Conservation (phyloP, 1,284 basidiomycete genomes). For the Microbotryum saponariae region DNA sequence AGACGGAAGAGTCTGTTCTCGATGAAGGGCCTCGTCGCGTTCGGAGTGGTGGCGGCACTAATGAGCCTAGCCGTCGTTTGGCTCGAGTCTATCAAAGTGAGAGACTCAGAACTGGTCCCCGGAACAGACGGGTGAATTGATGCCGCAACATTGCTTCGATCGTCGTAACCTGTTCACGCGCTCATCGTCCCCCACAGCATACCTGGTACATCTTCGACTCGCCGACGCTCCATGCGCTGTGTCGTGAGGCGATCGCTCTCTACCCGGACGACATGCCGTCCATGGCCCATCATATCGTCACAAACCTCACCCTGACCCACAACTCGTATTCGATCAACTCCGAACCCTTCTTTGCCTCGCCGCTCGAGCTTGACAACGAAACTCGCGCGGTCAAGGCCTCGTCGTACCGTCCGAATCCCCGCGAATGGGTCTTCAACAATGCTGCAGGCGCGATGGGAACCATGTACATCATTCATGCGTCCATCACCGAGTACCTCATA, state of each 20-base stretch:
- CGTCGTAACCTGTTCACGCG: background rate
- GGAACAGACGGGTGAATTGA: background rate
- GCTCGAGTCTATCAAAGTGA: slow-evolving; percentile 31
- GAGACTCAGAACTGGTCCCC: background rate
- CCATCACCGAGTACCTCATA: slow-evolving; percentile 65
- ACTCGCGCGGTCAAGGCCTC: slow-evolving; percentile 9
- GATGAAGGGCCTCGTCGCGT: slow-evolving; percentile 13
- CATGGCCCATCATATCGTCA: slow-evolving; percentile 68
- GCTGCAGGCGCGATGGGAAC: slow-evolving; percentile 95
- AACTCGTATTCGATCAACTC: slow-evolving; percentile 52
- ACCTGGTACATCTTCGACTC: slow-evolving; percentile 61
- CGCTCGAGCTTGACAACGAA: slow-evolving; percentile 4
- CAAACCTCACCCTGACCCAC: slow-evolving; percentile 50
- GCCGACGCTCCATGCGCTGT: slow-evolving; percentile 56
- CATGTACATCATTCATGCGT: slow-evolving; percentile 80
- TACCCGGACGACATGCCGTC: slow-evolving; percentile 52
- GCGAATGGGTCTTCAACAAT: slow-evolving; percentile 95
- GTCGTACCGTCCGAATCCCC: slow-evolving; percentile 37
- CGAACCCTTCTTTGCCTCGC: slow-evolving; percentile 14
- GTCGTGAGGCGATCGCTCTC: slow-evolving; percentile 59
- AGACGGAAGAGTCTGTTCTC: slow-evolving; percentile 7
- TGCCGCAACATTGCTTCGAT: background rate
- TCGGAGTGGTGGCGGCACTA: slow-evolving; percentile 15
- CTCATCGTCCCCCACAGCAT: slow-evolving; percentile 2
- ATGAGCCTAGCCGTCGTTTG: slow-evolving; percentile 13